These are phyloP conservation scores for Trypanosoma platydactyli DNA, from an alignment of 208 protist species.

Conservation along the genomic window DNA sequence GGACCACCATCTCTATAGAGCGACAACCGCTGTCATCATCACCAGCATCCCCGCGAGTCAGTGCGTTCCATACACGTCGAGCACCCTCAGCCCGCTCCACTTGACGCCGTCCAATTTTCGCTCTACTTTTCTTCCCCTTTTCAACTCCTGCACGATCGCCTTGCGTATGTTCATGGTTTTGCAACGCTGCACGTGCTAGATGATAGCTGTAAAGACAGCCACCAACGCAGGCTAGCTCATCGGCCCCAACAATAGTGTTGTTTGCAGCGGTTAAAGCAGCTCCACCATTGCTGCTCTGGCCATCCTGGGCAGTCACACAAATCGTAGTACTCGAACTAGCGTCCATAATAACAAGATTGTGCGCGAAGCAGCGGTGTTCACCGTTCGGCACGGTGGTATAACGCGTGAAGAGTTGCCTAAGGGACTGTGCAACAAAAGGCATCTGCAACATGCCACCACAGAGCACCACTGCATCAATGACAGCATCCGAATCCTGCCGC, in stretches of 20 bases:
- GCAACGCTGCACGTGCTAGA: slow-evolving; percentile 33
- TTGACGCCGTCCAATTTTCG: background rate
- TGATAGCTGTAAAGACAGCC: slow-evolving; percentile 76
- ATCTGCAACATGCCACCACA: slow-evolving; percentile 83
- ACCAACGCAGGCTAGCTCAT: slow-evolving; percentile 62
- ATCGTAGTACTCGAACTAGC: slow-evolving; percentile 17
- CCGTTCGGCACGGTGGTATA: background rate
- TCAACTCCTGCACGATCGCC: background rate
- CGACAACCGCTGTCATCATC: background rate
- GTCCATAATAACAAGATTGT: slow-evolving; percentile 33
- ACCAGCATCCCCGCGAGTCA: slow-evolving; percentile 14
- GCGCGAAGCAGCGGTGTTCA: slow-evolving; percentile 12
- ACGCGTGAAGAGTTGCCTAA: slow-evolving; percentile 35
- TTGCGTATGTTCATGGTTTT: slow-evolving; percentile 18
- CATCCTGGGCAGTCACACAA: background rate
- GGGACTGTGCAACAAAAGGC: slow-evolving; percentile 43
- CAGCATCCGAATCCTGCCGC: slow-evolving; percentile 9
- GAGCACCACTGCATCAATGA: slow-evolving; percentile 60
- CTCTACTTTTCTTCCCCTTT: slow-evolving; percentile 8
- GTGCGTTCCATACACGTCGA: slow-evolving; percentile 29
- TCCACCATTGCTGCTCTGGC: background rate
- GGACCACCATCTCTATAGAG: slow-evolving; percentile 19
- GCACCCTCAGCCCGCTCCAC: slow-evolving; percentile 23
- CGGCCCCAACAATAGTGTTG: slow-evolving; percentile 40
- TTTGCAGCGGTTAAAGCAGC: slow-evolving; percentile 10